These are phyloP conservation scores for Penicillium pancosmium DNA, from an alignment of 495 filamentous ascomycete species.

Conservation along the genomic window DNA sequence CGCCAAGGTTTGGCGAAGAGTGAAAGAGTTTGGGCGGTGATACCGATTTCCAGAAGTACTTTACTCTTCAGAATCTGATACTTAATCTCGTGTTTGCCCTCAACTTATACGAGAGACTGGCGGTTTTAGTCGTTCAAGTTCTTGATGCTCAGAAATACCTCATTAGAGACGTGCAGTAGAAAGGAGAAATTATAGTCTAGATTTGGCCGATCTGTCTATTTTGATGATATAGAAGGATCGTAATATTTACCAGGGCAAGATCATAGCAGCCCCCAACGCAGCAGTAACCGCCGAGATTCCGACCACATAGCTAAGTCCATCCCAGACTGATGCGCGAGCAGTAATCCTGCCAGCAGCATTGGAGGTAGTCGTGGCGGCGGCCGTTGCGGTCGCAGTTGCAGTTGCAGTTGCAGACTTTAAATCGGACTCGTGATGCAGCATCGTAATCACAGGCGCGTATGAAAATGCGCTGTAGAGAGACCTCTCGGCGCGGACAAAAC, in stretches of 20 bases:
- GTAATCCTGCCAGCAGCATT: slow-evolving; percentile 15
- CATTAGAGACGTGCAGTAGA: too few relatives aligned
- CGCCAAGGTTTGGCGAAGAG: too few relatives aligned
- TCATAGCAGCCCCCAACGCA: slow-evolving; percentile 17
- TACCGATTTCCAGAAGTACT: too few relatives aligned
- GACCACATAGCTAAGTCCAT: slow-evolving; percentile 7
- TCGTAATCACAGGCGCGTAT: slow-evolving; percentile 13
- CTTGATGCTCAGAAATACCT: too few relatives aligned
- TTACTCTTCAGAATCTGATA: too few relatives aligned
- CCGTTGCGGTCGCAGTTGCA: background rate
- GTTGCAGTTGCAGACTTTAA: background rate
- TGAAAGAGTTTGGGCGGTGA: too few relatives aligned
- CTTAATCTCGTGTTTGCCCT: too few relatives aligned
- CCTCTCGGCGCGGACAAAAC: background rate
- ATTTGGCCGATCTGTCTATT: too few relatives aligned
- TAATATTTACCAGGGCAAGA: slow-evolving; percentile 3
- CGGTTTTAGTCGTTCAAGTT: too few relatives aligned
- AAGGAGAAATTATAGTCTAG: too few relatives aligned
- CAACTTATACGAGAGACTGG: too few relatives aligned
- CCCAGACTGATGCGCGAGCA: background rate
- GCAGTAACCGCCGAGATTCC: slow-evolving; percentile 11
- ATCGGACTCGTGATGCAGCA: slow-evolving; percentile 14
- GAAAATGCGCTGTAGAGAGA: background rate
- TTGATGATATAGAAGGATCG: background rate
- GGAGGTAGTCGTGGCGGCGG: slow-evolving; percentile 5